Percentiles rank a stretch among this genome's conserved stretches.
Evolutionary conservation across 108 stramenopile genomes (phyloP).

Genomic region (Aurantiochytrium sp.): DNA sequence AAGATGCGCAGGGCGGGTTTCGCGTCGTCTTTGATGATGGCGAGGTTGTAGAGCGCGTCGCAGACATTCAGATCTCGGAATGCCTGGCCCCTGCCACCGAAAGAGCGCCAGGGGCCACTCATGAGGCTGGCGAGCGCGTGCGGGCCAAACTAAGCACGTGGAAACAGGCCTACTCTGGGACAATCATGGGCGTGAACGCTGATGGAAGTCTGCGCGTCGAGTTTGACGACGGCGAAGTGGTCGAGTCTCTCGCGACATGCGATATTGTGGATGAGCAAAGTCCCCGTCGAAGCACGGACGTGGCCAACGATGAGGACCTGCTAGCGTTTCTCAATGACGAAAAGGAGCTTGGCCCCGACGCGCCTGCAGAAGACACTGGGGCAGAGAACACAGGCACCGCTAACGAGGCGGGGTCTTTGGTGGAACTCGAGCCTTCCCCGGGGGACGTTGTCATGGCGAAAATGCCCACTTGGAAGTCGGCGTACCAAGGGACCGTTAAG

Average conservation of each 20-base stretch:
- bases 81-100: no score
- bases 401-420: not conserved
- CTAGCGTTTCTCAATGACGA: constrained; percentile 18
- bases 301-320: not conserved
- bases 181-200: not conserved
- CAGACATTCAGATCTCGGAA: no score
- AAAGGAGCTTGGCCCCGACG: not conserved
- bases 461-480: not conserved
- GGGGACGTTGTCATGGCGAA: not conserved
- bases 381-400: not conserved
- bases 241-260: not conserved
- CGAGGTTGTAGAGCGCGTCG: no score
- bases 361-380: not conserved
- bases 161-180: constrained; percentile 1
- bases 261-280: not conserved
- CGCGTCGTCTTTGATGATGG: no score
- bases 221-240: constrained; percentile 1
- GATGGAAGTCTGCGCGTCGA: not conserved
- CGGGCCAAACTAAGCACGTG: not conserved
- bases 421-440: not conserved
- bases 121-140: not conserved
- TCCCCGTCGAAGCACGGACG: not conserved
- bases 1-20: no score
- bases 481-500: not conserved
- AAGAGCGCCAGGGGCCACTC: no score